Evolutionary conservation across 2,329 filamentous ascomycete species (phyloP).

Genomic region (Penicillium glabrum): DNA sequence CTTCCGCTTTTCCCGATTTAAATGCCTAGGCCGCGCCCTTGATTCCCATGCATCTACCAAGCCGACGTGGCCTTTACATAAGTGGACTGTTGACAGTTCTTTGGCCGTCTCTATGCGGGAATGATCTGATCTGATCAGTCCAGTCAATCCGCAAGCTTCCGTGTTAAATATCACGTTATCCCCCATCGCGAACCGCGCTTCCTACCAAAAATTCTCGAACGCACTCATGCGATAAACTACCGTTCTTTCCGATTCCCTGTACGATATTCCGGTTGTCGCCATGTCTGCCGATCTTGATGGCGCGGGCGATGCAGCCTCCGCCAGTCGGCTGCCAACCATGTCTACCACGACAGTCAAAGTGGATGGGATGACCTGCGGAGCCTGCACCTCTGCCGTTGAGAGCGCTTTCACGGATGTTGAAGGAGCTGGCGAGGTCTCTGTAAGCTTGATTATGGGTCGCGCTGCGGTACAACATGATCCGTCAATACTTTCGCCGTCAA

Average conservation of each 20-base stretch:
- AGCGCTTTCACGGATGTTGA: constrained; percentile 79
- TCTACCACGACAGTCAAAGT: constrained; percentile 89
- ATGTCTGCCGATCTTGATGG: constrained; percentile 18
- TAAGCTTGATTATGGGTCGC: constrained; percentile 92
- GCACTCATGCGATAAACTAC: constrained; percentile 19
- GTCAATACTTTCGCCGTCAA: constrained; percentile 67
- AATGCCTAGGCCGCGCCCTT: constrained; percentile 5
- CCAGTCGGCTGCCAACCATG: constrained; percentile 55
- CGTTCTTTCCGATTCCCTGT: background rate
- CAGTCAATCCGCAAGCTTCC: constrained; percentile 23
- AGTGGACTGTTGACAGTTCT: background rate
- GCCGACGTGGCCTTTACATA: constrained; percentile 14
- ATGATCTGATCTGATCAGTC: constrained; percentile 20
- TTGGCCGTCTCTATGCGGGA: constrained; percentile 7
- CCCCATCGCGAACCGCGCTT: constrained; percentile 4
- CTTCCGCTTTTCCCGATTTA: constrained; percentile 12
- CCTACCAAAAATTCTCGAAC: background rate
- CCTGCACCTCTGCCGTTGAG: constrained; percentile 95
- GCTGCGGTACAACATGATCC: constrained; percentile 93
- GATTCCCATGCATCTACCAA: background rate
- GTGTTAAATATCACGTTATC: constrained; percentile 17
- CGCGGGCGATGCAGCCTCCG: constrained; percentile 16
- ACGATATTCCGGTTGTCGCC: constrained; percentile 9
- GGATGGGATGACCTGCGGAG: constrained; percentile 83
- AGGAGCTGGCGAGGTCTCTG: constrained; percentile 81